These are phyloP conservation scores for Nyctanthes arbortristis DNA, from an alignment of 257 asterid genomes.

Conservation along the genomic window DNA sequence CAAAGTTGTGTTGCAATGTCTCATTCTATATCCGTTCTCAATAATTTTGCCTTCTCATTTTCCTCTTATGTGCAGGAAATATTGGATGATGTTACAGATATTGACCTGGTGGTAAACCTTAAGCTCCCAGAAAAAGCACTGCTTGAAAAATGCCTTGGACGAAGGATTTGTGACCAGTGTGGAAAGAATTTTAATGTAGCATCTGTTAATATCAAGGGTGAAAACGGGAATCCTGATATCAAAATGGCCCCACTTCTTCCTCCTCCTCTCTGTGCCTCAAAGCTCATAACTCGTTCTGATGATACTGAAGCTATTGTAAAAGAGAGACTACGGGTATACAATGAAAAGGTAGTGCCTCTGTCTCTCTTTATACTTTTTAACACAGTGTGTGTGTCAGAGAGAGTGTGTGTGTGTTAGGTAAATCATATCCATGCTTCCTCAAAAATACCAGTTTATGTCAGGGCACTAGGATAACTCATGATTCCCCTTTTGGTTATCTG, in stretches of 20 bases:
- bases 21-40: slow-evolving; percentile 14
- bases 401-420: too few relatives aligned
- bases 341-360: slow-evolving; percentile 65
- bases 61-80: slow-evolving; percentile 57
- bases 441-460: neutral
- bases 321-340: slow-evolving; percentile 75
- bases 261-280: slow-evolving; percentile 71
- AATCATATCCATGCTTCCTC: neutral
- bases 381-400: too few relatives aligned
- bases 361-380: neutral
- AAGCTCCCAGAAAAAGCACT: slow-evolving; percentile 87
- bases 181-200: slow-evolving; percentile 96
- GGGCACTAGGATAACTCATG: neutral
- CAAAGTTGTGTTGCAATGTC: neutral
- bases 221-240: slow-evolving; percentile 83
- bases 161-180: slow-evolving; percentile 86
- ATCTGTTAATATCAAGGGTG: slow-evolving; percentile 69
- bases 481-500: neutral
- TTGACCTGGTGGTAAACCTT: slow-evolving; percentile 88
- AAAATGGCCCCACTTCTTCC: slow-evolving; percentile 89
- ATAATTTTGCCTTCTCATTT: neutral
- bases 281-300: slow-evolving; percentile 88
- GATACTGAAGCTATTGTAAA: slow-evolving; percentile 81
- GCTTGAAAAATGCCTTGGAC: slow-evolving; percentile 88
- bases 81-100: slow-evolving; percentile 80